These are phyloP conservation scores for Metschnikowia drakensbergensis DNA, from an alignment of 805 yeast genomes.

Conservation along the genomic window DNA sequence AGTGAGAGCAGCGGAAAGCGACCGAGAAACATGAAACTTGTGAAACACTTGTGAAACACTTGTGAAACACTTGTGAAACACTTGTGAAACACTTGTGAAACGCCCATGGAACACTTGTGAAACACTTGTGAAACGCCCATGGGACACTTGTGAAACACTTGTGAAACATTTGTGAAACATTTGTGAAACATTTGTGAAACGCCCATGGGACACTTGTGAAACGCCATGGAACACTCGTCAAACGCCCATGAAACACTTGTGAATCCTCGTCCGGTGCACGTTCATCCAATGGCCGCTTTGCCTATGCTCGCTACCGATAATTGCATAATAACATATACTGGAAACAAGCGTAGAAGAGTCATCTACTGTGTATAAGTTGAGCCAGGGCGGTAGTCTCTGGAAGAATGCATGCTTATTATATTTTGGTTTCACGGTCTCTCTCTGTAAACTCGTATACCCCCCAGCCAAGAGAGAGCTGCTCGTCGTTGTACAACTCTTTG, in stretches of 20 bases:
- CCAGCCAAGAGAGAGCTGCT: conserved; percentile 57
- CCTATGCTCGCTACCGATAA: too few species aligned
- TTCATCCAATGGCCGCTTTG: too few species aligned
- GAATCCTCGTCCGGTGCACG: too few species aligned
- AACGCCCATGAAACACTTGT: too few species aligned
- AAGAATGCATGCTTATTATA: not conserved
- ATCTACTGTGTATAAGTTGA: not conserved
- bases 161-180: not conserved
- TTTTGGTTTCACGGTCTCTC: not conserved
- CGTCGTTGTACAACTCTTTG: conserved; percentile 45
- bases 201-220: too few species aligned
- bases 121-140: not conserved
- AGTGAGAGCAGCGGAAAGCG: conserved; percentile 11
- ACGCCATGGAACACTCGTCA: too few species aligned
- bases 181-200: not conserved
- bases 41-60: not conserved
- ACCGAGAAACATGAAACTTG: not conserved
- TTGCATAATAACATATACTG: too few species aligned
- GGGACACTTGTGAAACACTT: not conserved
- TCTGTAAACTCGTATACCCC: conserved; percentile 54
- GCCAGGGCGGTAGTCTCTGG: too few species aligned
- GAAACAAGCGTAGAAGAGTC: too few species aligned
- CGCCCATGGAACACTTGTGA: not conserved
- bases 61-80: not conserved
- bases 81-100: not conserved